Evolutionary conservation across 2,329 filamentous ascomycete species (phyloP).

Genomic region (Pyricularia sp.): DNA sequence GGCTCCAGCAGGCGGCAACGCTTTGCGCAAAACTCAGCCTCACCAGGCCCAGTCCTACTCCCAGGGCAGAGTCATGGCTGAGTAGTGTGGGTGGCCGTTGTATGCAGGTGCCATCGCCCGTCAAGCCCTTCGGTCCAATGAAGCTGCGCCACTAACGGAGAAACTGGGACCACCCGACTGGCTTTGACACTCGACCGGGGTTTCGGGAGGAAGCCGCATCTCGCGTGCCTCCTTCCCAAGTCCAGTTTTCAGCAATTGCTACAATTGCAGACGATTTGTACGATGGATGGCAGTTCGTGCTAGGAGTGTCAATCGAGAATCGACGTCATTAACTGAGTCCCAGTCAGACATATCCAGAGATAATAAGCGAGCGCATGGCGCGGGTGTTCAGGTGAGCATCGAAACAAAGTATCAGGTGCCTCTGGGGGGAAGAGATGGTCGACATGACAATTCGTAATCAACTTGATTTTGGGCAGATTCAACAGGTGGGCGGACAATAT

Average conservation of each 20-base stretch:
- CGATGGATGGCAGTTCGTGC: neutral
- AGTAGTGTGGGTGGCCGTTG: neutral
- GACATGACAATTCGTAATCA: neutral
- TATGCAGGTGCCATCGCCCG: conserved; percentile 2
- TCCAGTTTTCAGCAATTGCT: neutral
- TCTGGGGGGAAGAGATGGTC: neutral
- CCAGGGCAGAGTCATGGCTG: neutral
- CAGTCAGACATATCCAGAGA: neutral
- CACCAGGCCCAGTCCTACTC: neutral
- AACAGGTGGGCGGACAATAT: neutral
- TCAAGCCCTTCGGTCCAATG: neutral
- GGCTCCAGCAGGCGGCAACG: neutral
- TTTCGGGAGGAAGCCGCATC: neutral
- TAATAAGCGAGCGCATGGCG: neutral
- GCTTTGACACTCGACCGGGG: neutral
- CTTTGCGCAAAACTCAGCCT: neutral
- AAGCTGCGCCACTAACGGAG: conserved; percentile 1
- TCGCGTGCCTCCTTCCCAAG: neutral
- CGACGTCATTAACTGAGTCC: neutral
- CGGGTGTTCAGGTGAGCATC: neutral
- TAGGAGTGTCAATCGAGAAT: conserved; percentile 1
- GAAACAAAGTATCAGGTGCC: neutral
- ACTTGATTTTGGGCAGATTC: neutral
- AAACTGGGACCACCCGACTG: neutral
- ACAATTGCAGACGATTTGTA: neutral